Percentiles rank a stretch among this genome's conserved stretches.
These are phyloP conservation scores for Sphagnum fallax DNA, from an alignment of 228 moss, liverwort and hornwort genomes.

Conservation along the genomic window DNA sequence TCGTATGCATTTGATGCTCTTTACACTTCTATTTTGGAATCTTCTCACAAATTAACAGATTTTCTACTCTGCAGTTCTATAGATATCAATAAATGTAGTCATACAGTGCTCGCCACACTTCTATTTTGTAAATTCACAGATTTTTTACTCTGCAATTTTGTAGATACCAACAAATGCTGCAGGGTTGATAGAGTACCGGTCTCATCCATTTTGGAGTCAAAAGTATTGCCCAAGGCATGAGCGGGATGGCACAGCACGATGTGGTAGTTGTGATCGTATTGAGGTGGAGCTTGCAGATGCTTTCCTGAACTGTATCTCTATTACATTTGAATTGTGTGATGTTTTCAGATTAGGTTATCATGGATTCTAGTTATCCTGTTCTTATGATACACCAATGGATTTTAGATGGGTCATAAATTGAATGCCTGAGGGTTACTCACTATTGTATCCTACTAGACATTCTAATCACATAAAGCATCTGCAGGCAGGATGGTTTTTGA, in stretches of 20 bases:
- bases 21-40: too few relatives aligned
- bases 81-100: too few relatives aligned
- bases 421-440: neutral
- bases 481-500: too few relatives aligned
- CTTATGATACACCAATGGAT: too few relatives aligned
- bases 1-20: too few relatives aligned
- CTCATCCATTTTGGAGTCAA: constrained; percentile 96
- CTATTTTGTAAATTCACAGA: too few relatives aligned
- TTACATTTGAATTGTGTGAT: neutral
- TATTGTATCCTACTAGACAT: too few relatives aligned
- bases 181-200: constrained; percentile 86
- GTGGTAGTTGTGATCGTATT: constrained; percentile 98
- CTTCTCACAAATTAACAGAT: too few relatives aligned
- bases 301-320: neutral
- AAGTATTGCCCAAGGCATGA: constrained; percentile 91
- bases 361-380: too few relatives aligned
- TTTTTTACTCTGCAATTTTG: neutral
- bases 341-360: neutral
- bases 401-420: neutral
- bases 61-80: too few relatives aligned
- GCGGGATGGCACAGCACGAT: constrained; percentile 79
- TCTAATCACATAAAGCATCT: too few relatives aligned
- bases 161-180: constrained; percentile 91
- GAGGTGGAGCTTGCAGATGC: constrained; percentile 38
- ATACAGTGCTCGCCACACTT: too few relatives aligned